Percentiles rank a stretch among this genome's conserved stretches.
These are phyloP conservation scores for Fusarium sp. DNA, from an alignment of 2,329 filamentous ascomycete species.

Conservation along the genomic window DNA sequence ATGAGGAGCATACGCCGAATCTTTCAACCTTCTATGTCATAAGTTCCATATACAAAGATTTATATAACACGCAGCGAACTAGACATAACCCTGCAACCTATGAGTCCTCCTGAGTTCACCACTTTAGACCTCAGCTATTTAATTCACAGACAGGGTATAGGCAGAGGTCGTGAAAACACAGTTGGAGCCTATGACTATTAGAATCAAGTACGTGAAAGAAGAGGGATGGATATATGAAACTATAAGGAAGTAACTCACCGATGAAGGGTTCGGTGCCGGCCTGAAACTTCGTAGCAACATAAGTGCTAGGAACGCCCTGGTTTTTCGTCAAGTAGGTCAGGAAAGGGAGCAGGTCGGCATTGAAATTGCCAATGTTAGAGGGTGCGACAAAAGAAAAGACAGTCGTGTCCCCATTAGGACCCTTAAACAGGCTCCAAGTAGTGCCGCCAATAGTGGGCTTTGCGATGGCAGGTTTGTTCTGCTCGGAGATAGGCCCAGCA, in stretches of 20 bases:
- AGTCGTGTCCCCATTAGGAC: slow-evolving; percentile 71
- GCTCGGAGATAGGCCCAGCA: slow-evolving; percentile 66
- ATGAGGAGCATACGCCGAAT: too few species aligned
- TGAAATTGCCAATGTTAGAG: slow-evolving; percentile 65
- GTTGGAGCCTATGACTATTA: slow-evolving; percentile 29
- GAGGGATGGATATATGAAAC: fast-evolving
- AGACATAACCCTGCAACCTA: too few species aligned
- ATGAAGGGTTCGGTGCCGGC: slow-evolving; percentile 70
- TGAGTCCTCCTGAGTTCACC: too few species aligned
- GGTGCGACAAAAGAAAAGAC: slow-evolving; percentile 69
- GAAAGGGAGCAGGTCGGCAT: slow-evolving; percentile 71
- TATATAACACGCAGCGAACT: too few species aligned
- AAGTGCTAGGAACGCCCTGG: slow-evolving; percentile 56
- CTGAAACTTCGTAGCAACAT: slow-evolving; percentile 45
- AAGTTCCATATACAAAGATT: too few species aligned
- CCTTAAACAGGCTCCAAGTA: slow-evolving; percentile 71
- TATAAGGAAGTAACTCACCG: slow-evolving; percentile 49
- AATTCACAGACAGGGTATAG: slow-evolving; percentile 38
- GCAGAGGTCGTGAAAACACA: slow-evolving; percentile 41
- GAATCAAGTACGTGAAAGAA: too few species aligned
- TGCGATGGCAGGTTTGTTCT: slow-evolving; percentile 28
- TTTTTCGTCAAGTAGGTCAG: slow-evolving; percentile 67
- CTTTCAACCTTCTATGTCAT: too few species aligned
- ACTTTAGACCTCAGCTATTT: neutral
- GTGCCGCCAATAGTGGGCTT: slow-evolving; percentile 68